Evolutionary conservation across 1,139 yeast species (phyloP), one percentile per base, ranked within the genome.

Genomic region (Taphrina wiesneri): DNA sequence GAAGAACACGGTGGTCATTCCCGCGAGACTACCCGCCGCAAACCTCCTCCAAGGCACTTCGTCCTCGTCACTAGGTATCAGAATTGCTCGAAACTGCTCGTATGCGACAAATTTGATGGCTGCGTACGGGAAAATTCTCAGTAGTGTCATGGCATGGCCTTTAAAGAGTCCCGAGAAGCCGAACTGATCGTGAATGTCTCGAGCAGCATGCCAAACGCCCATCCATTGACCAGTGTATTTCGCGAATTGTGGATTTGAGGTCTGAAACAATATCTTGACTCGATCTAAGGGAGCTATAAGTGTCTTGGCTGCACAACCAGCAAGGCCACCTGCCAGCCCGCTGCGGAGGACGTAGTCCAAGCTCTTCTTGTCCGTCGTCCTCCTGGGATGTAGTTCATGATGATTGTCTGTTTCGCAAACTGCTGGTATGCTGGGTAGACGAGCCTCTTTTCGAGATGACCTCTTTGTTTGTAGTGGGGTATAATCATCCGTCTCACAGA

Each of bases 31-130:
- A 1, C 99, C 99, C 1, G 98, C 90, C 75, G 89, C 72, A 68
- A 93, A 81, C 70, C 99, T 80, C 72, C 98, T 82, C 34, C 83
- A 78, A 1, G 88, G 90, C 0, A 96, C 90, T 75, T 93, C 99
- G 73, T 85, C 83, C 13, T 78, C 78, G 67, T 84, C 86, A 65
- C 82, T 79, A 0, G 97, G 97, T 62, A 93, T 95, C 68, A 95
- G 76, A 0, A 89, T 68, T 15, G 89, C 81, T 69, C 99, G 78
- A 63, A 92, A 85, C 76, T 93, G 99, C 77, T 93, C 99, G 76
- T 93, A 93, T 3, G 96, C 92, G n/a, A 95, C 97, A 75, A 93
- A 93, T 75, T 93, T 95, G 74, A 93, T 89, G 17, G 97, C 96
- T 2, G 99, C 98, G 75, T 93, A 93, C 0, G 99, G 99, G 76